Conservation (phyloP, 441 rosid genomes). For the Pelargonium cotyledonis region DNA sequence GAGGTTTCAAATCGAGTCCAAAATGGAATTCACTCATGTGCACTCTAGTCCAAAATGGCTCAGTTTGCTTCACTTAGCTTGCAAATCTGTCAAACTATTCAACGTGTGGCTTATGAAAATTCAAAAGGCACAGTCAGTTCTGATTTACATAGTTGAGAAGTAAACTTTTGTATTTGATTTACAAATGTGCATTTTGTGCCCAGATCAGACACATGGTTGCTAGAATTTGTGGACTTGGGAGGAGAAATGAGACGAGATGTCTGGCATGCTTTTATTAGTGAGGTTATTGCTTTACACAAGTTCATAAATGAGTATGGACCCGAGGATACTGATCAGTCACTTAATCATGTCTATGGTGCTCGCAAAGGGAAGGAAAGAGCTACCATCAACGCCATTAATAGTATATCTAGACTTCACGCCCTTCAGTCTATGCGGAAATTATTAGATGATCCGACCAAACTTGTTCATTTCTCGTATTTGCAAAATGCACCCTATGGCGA, state of each 20-base stretch:
- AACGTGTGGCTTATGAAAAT: neutral
- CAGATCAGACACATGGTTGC: conserved; percentile 74
- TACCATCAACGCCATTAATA: conserved; percentile 48
- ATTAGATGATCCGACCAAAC: conserved; percentile 82
- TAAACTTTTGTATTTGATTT: conserved; percentile 2
- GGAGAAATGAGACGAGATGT: conserved; percentile 90
- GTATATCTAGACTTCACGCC: conserved; percentile 84
- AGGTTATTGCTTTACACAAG: conserved; percentile 74
- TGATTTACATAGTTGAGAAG: conserved; percentile 1
- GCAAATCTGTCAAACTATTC: neutral
- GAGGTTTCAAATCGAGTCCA: too few relatives aligned
- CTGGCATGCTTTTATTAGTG: conserved; percentile 83
- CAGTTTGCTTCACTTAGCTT: too few relatives aligned
- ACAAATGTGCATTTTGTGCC: conserved; percentile 17
- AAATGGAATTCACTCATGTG: too few relatives aligned
- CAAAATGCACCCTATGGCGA: conserved; percentile 70
- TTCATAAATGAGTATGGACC: conserved; percentile 74
- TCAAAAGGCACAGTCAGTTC: conserved; percentile 5
- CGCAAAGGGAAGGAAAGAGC: conserved; percentile 80
- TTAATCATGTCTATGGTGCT: conserved; percentile 67
- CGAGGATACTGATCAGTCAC: conserved; percentile 45
- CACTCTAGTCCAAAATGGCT: too few relatives aligned
- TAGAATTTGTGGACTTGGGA: conserved; percentile 96
- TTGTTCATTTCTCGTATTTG: conserved; percentile 80
- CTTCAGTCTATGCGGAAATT: conserved; percentile 75